Evolutionary conservation across 805 yeast genomes (phyloP), one percentile per base, ranked within the genome.

Genomic region (Wickerhamomyces silvicola): DNA sequence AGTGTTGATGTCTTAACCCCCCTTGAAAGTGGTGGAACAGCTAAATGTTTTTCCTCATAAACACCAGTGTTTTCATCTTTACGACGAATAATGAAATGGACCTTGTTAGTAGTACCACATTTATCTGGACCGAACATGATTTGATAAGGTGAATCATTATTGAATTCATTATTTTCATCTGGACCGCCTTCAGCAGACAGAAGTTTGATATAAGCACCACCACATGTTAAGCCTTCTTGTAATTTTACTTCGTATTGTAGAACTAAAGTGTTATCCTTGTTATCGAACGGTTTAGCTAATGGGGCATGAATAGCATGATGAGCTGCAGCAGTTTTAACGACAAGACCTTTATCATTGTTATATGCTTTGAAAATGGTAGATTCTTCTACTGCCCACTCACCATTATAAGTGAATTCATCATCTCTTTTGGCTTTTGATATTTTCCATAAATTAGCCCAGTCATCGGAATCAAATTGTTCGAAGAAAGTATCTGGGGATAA

Each of bases 51-150:
- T 58, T 84, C 87, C 52, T 78, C 82, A 38, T 66, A 64, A 38
- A 62, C 67, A 6, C 75, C 78, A 17, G 75, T 65, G 17, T 48
- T 38, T 27, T 75, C 78, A 53, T 72, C 70, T 46, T 67, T 65
- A 46, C 82, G 70, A 36, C 68, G 72, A 38, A 86, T 48, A 35
- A 86, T 82, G 43, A 87, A 74, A 50, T 83, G 94, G 21, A 88
- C 78, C 57, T 77, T 81, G 61, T 86, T 83, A 27, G 80, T 70
- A 32, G 75, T 52, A 3, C 94, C 95, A 61, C 97, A 88, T 54
- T 72, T 75, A 59, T 88, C 97, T 27, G 97, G 97, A 14, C 97
- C 97, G 62, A 88, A 88, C 90, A 88, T 81, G 42, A 88, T 61
- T 56, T 81, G 86, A 60, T 81, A 85, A 2, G 87, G 83, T 4